Base-by-base conservation (phyloP, 164 flowering plant genomes). In the Houttuynia cordata region DNA sequence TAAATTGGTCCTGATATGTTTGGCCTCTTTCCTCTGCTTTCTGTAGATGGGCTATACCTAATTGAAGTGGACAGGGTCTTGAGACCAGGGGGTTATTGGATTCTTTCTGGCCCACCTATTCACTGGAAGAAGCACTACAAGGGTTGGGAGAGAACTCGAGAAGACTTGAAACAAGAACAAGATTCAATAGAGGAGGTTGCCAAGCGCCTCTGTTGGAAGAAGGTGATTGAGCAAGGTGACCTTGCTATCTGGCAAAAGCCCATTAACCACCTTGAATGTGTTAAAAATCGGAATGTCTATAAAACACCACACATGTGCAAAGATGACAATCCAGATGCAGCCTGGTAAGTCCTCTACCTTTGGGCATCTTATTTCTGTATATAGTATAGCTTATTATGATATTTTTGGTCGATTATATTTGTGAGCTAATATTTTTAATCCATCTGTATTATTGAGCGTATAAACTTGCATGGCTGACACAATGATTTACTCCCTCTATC, bases 61-160 rank as follows among this genome's bases (percentile, higher is more conserved):
- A 79, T 73, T 59, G 99, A 94, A 79, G 91, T 94, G 57, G 97
- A 94, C 73, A 76, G 99, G 71, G 78, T 94, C 63, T 69, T 91
- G 19, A 77, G 97, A 64, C 99, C 97, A 25, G 97, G 99, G 51
- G 99, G 94, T 21, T 90, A 93, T 54, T 93, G 97, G 99, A 78
- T 90, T 75, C 89, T 93, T 24, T 93, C 97, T 24, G 99, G 97
- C n/a, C 99, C 97, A 20, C 99, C 99, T 0, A 82, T 94, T 51
- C 70, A 50, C 58, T 94, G 96, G 97, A 88, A 85, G 78, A 86
- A 77, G 57, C 72, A 90, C 72, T 88, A 88, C 88, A 80, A 73
- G 79, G 99, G 99, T 21, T 94, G 99, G 99, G 97, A 94, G 67
- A 85, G 96, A 76, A 85, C 84, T 25, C 70, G 83, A 74, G 93